Base-by-base conservation (phyloP, 345 rosid genomes). In the Murraya koenigii region DNA sequence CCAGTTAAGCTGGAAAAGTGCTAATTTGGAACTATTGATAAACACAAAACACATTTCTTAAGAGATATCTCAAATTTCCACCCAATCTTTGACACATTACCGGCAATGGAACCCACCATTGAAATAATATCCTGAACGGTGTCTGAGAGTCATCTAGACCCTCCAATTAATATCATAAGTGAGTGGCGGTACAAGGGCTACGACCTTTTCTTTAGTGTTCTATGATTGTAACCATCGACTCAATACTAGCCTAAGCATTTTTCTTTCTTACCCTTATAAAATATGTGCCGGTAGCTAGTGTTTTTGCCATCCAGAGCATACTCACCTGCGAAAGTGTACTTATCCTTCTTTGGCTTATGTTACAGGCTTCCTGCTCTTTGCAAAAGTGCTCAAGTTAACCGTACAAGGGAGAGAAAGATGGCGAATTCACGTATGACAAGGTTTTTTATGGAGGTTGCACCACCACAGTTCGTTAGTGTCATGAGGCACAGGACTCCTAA, bases 371-470 rank as follows among this genome's bases (percentile, higher is more conserved):
- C 23, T 55, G 3, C 52, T 64, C 75, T 44, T 15, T 71, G 39
- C 8, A 32, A 44, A 66, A 64, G 61, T 35, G 32, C 52, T 33
- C 7, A 23, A 63, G 22, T 25, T 26, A 19, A 9, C 4, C 7
- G 2, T 15, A 8, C 1, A 22, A 2, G 13, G 23, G 11, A 36
- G 60, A 44, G 35, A 68, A 28, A 30, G 3, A 93, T 93, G 98
- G 94, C 92, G 14, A 95, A 64, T 78, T 79, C 94, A 4, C 75
- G 93, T 71, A 60, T 89, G 0, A 84, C 93, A 7, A 92, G 91
- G 85, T 90, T 92, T 71, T 77, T 90, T 10, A 86, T 87, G 49
- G 98, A 95, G 87, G 96, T 88, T 80, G 97, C 97, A 4, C 99
- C 99, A 14, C 95, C 97, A 5, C 97, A 89, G 66, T 87, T 88